Evolutionary conservation across 768 basidiomycete species (phyloP).

Genomic region (Tricholoma saponaceum): DNA sequence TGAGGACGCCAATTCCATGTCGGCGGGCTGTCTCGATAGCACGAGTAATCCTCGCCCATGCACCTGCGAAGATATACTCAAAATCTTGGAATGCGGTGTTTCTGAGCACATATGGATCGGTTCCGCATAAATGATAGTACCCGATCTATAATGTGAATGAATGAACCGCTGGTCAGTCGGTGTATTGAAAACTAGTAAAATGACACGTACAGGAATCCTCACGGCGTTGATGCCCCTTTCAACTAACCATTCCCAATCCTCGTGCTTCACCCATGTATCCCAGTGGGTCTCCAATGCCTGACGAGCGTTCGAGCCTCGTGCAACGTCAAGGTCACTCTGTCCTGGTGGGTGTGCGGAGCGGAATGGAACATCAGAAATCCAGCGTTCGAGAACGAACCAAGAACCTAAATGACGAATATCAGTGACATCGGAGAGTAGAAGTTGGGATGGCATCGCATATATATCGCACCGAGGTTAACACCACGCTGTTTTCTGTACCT

Average conservation of each 20-base stretch:
- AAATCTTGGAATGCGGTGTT: constrained; percentile 63
- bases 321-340: constrained; percentile 70
- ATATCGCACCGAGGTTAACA: too few species aligned
- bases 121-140: constrained; percentile 65
- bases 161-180: background rate
- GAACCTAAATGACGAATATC: too few species aligned
- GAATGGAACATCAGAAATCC: constrained; percentile 37
- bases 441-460: too few species aligned
- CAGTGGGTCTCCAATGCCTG: constrained; percentile 61
- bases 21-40: constrained; percentile 56
- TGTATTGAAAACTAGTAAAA: constrained; percentile 4
- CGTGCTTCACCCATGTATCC: constrained; percentile 65
- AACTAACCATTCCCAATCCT: constrained; percentile 62
- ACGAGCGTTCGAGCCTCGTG: constrained; percentile 47
- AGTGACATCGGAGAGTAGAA: too few species aligned
- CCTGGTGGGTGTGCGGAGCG: constrained; percentile 45
- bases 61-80: constrained; percentile 50
- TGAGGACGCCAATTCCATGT: constrained; percentile 66
- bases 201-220: constrained; percentile 50
- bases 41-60: constrained; percentile 59
- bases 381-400: constrained; percentile 64
- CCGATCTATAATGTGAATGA: constrained; percentile 46
- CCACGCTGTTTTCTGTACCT: too few species aligned
- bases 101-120: constrained; percentile 51
- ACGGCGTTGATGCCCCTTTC: constrained; percentile 57